phyloP scores from a whole-genome alignment of 2,329 filamentous ascomycete genomes.

The Cladorrhinum sp. region DNA sequence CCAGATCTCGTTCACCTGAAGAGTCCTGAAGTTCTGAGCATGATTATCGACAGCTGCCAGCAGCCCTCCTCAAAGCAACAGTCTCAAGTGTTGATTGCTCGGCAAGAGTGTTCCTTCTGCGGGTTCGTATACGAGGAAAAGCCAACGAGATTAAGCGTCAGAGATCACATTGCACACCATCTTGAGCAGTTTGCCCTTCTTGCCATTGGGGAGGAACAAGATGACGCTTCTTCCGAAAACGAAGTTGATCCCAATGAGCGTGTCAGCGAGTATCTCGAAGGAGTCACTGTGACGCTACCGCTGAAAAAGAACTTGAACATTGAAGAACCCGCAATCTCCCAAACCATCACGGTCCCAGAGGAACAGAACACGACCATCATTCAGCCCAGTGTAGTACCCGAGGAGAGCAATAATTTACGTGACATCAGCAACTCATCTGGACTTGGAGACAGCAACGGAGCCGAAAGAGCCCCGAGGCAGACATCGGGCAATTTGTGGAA shows the following conservation, averaged over 20 bases:
- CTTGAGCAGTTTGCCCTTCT: slow-evolving; percentile 21
- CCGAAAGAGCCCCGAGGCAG: no score
- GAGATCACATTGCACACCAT: slow-evolving; percentile 19
- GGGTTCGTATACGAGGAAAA: not conserved
- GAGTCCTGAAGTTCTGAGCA: slow-evolving; percentile 16
- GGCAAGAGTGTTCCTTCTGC: slow-evolving; percentile 11
- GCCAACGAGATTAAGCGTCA: not conserved
- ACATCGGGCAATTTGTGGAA: not conserved
- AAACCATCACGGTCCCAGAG: not conserved
- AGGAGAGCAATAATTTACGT: not conserved
- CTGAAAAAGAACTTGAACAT: slow-evolving; percentile 8
- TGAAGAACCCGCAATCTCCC: no score
- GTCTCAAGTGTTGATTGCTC: not conserved
- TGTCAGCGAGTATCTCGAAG: slow-evolving; percentile 10
- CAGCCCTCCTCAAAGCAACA: slow-evolving; percentile 9
- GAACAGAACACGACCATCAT: not conserved
- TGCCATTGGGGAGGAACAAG: slow-evolving; percentile 11
- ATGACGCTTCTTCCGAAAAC: slow-evolving; percentile 10
- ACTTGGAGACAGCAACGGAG: no score
- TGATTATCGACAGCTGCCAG: slow-evolving; percentile 24
- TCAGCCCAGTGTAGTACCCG: not conserved
- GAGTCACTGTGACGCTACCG: slow-evolving; percentile 7
- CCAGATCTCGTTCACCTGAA: not conserved
- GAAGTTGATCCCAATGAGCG: not conserved
- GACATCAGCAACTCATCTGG: not conserved